Evolutionary conservation across 257 asterid species (phyloP).

Genomic region (Nicotiana paniculata): DNA sequence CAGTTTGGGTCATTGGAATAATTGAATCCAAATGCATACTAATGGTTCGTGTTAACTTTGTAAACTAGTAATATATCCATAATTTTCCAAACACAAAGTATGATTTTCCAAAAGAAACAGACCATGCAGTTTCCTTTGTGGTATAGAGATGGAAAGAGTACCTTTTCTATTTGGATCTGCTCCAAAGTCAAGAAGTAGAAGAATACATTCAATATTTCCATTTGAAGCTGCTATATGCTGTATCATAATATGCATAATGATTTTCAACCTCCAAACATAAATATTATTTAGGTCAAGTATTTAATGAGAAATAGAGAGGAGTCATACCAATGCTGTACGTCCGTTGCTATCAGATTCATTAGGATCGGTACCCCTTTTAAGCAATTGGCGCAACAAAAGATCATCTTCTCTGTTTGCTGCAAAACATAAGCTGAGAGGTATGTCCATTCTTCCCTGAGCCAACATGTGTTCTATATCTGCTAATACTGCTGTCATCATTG

Average conservation of each 20-base stretch:
- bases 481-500: slow-evolving; percentile 48
- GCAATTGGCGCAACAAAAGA: slow-evolving; percentile 54
- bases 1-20: neutral
- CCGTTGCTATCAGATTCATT: slow-evolving; percentile 59
- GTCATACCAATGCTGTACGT: slow-evolving; percentile 55
- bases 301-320: neutral
- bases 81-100: neutral
- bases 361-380: slow-evolving; percentile 60
- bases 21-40: neutral
- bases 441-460: slow-evolving; percentile 68
- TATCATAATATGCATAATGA: slow-evolving; percentile 5
- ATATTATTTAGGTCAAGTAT: neutral
- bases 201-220: slow-evolving; percentile 48
- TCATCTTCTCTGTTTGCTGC: slow-evolving; percentile 77
- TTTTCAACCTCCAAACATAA: neutral
- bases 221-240: slow-evolving; percentile 70
- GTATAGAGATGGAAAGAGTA: slow-evolving; percentile 8
- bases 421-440: slow-evolving; percentile 82
- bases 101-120: neutral
- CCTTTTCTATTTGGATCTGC: slow-evolving; percentile 71
- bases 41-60: neutral
- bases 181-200: slow-evolving; percentile 62
- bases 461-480: slow-evolving; percentile 62
- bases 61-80: neutral
- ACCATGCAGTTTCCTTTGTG: neutral